Evolutionary conservation across 257 asterid genomes (phyloP), one percentile per base, ranked within the genome.

Genomic region (Marsdenia floribunda): DNA sequence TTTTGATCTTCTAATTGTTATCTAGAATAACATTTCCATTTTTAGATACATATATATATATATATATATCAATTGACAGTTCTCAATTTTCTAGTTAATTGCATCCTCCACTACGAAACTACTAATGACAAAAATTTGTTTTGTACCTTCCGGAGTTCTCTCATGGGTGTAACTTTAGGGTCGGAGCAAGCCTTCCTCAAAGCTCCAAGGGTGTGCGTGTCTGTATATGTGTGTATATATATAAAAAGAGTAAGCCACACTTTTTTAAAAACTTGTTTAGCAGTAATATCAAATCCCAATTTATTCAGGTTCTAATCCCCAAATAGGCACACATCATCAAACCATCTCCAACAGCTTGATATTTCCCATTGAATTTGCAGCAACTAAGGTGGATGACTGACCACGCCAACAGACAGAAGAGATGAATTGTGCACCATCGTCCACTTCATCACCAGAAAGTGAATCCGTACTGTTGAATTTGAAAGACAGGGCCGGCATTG

Each of bases 351-450:
- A 77, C 71, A 95, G 86, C 90, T 92, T 95, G 50, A 95, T 84
- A 68, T 95, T 90, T 53, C 99, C 99, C 89, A 90, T 80, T 63
- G 99, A 95, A 79, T 95, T 92, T 21, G 98, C 98, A 59, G 99
- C 98, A 55, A 95, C 93, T 80, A 92, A 85, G 80, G 96, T 87
- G 67, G 96, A 81, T 4, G 98, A 87, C 66, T 92, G 96, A 59
- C 96, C 91, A 0, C 90, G 96, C 99, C 99, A 95, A 78, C 98
- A 92, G 22, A 92, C 96, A 11, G 98, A 90, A 40, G 99, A 95
- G 83, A 90, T 90, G 79, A 95, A 95, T 79, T 89, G 98, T 66
- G 96, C 85, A 38, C 88, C 42, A 75, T 89, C 96, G 47, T 89
- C 97, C 73, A 82, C 87, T 75, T 87, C 96, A 65, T 89, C 96